Conservation (phyloP, 345 rosid species). For the Eucalyptus curtisii region DNA sequence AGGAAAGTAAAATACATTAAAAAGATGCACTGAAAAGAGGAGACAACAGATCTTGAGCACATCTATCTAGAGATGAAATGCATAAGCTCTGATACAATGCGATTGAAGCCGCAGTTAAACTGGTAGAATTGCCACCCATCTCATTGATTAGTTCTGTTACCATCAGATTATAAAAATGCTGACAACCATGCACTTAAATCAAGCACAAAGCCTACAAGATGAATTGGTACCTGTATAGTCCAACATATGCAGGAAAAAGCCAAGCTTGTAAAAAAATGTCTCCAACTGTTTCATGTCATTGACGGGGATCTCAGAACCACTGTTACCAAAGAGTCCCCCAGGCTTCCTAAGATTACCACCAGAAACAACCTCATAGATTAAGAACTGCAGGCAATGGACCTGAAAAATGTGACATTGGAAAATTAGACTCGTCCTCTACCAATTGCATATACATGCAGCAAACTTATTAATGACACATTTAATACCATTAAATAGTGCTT, state of each 20-base stretch:
- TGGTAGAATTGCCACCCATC: not conserved
- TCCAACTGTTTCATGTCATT: slow-evolving; percentile 92
- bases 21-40: not conserved
- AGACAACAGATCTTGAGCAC: not conserved
- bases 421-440: not conserved
- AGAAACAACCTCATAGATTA: slow-evolving; percentile 96
- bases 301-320: slow-evolving; percentile 94
- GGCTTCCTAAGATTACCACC: slow-evolving; percentile 99
- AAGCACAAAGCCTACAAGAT: not conserved
- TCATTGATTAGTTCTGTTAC: not conserved
- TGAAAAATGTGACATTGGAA: slow-evolving; percentile 5
- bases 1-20: not conserved
- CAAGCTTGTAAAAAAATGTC: slow-evolving; percentile 93
- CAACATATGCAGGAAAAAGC: slow-evolving; percentile 93
- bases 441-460: not conserved
- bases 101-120: not conserved
- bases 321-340: slow-evolving; percentile 96
- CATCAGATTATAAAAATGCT: not conserved
- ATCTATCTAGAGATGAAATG: not conserved
- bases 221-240: slow-evolving; percentile 70
- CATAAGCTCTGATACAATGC: not conserved
- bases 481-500: not conserved
- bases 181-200: not conserved
- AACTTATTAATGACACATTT: not conserved
- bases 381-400: slow-evolving; percentile 97